Percentiles rank a stretch among this genome's conserved stretches.
Evolutionary conservation across 2,329 filamentous ascomycete genomes (phyloP).

Genomic region (Apiospora marii): DNA sequence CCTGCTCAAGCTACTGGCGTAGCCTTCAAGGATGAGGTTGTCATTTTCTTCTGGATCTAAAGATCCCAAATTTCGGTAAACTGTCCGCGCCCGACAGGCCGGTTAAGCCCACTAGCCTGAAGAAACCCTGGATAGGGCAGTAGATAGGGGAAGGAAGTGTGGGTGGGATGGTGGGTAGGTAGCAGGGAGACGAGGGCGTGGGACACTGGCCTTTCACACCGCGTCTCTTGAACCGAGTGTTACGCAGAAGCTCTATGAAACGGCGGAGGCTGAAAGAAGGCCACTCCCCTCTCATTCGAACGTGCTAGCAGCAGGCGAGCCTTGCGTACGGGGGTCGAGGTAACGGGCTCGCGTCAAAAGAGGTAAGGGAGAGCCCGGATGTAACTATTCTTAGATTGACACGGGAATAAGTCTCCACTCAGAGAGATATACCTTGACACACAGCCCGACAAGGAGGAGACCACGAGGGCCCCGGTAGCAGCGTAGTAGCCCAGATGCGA

Average conservation of each 20-base stretch:
- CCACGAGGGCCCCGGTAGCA: not conserved
- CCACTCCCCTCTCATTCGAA: not conserved
- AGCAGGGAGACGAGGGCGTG: not conserved
- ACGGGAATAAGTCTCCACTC: not conserved
- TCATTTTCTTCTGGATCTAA: not conserved
- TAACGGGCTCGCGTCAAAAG: not conserved
- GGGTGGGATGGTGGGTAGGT: not conserved
- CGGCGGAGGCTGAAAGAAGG: slow-evolving; percentile 3
- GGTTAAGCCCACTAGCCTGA: not conserved
- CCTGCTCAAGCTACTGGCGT: not conserved
- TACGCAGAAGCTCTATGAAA: slow-evolving; percentile 16
- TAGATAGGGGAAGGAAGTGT: not conserved
- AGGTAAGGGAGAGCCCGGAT: not conserved
- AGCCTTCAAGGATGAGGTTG: not conserved
- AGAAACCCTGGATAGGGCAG: not conserved
- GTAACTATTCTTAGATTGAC: slow-evolving; percentile 13
- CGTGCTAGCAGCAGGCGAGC: not conserved
- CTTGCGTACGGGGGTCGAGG: not conserved
- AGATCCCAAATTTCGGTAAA: slow-evolving; percentile 19
- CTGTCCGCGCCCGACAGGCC: slow-evolving; percentile 1
- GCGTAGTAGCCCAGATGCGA: not conserved
- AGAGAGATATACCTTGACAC: not conserved
- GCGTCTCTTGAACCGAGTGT: not conserved
- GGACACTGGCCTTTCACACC: not conserved
- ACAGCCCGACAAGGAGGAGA: not conserved